Evolutionary conservation across 2,329 filamentous ascomycete species (phyloP).

Genomic region (Didymella sp.): DNA sequence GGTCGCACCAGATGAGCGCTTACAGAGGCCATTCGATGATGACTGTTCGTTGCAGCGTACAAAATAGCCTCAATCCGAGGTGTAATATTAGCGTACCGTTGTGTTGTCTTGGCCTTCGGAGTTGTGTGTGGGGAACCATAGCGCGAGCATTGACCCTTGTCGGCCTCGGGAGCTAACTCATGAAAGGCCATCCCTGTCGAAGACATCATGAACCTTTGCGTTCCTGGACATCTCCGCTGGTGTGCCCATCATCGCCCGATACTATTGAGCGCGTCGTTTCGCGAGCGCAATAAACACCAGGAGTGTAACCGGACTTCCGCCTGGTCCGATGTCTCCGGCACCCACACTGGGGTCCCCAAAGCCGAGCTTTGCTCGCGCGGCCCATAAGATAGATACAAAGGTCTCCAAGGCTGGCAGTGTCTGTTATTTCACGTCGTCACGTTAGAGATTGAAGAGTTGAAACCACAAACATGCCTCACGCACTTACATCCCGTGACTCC

Average conservation of each 20-base stretch:
- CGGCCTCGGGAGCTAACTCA: constrained; percentile 21
- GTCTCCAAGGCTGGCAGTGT: constrained; percentile 5
- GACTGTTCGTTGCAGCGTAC: constrained; percentile 1
- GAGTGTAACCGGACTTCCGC: constrained; percentile 13
- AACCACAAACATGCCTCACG: constrained; percentile 43
- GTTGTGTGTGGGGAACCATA: constrained; percentile 45
- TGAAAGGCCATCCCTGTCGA: constrained; percentile 15
- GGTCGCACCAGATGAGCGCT: background rate
- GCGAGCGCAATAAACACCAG: constrained; percentile 15
- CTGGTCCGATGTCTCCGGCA: constrained; percentile 30
- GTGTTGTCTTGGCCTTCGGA: constrained; percentile 34
- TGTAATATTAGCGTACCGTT: constrained; percentile 19
- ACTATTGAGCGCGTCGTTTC: background rate
- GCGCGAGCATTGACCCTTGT: constrained; percentile 12
- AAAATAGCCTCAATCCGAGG: constrained; percentile 20
- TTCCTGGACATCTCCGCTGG: constrained; percentile 23
- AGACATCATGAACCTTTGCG: constrained; percentile 22
- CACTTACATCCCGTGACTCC: constrained; percentile 57
- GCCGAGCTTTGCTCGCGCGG: constrained; percentile 23
- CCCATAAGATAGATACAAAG: constrained; percentile 25
- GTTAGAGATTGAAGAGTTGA: constrained; percentile 7
- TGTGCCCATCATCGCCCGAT: constrained; percentile 24
- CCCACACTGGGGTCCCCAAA: constrained; percentile 30
- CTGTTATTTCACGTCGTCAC: constrained; percentile 14
- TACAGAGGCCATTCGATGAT: background rate